Percentiles rank a stretch among this genome's conserved stretches.
phyloP scores from a whole-genome alignment of 2,329 filamentous ascomycete genomes.

The Pestalotiopsis fici region DNA sequence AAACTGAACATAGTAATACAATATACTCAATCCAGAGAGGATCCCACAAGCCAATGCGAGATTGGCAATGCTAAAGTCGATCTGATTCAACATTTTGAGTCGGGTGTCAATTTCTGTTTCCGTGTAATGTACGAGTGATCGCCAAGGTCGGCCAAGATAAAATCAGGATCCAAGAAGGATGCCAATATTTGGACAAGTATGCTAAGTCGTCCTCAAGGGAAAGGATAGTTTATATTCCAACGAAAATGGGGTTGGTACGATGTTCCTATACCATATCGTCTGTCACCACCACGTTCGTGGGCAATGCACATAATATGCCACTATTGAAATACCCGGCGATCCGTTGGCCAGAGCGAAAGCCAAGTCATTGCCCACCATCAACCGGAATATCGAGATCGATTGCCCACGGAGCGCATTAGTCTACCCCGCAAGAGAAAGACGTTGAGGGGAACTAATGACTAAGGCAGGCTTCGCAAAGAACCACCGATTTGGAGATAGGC shows the following conservation, averaged over 20 bases:
- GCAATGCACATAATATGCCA: neutral
- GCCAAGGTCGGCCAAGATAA: neutral
- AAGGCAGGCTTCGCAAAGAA: neutral
- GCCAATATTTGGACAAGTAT: neutral
- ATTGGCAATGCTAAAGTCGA: neutral
- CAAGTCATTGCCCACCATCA: neutral
- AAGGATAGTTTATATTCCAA: neutral
- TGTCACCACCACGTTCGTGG: neutral
- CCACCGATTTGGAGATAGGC: neutral
- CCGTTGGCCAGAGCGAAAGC: neutral
- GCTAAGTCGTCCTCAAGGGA: too few species aligned
- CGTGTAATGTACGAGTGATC: neutral
- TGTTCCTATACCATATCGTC: neutral
- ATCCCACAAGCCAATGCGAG: neutral
- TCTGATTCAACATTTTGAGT: conserved; percentile 2
- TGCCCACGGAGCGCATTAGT: neutral
- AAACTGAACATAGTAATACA: conserved; percentile 17
- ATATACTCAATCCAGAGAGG: neutral
- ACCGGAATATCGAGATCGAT: neutral
- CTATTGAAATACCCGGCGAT: neutral
- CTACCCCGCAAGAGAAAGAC: neutral
- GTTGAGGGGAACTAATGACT: neutral
- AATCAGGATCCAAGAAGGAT: neutral
- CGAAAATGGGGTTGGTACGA: neutral
- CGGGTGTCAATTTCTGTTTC: neutral